A percentile compares a stretch with the other conserved stretches of the same genome.
phyloP scores from a whole-genome alignment of 2,329 filamentous ascomycete species.

The Fusarium phyllophilum region DNA sequence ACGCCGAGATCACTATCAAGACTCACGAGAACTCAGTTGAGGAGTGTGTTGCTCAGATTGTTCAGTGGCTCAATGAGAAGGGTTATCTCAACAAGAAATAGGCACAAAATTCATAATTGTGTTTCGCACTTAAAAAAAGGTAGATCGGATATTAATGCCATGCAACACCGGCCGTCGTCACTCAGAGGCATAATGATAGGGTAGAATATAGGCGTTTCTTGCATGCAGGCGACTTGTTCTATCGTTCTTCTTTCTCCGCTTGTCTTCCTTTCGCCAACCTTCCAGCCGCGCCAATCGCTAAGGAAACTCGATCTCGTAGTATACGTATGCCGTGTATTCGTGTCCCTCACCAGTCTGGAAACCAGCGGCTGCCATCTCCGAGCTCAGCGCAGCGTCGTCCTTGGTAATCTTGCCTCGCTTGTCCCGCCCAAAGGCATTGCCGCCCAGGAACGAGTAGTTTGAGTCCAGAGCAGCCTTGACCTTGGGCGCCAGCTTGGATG shows the following conservation, averaged over 20 bases:
- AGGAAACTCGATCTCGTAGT: constrained; percentile 90
- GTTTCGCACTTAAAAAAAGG: constrained; percentile 29
- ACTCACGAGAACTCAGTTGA: constrained; percentile 86
- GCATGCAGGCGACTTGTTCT: constrained; percentile 36
- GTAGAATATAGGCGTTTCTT: constrained; percentile 46
- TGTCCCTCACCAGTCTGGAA: constrained; percentile 73
- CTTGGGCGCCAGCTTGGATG: constrained; percentile 82
- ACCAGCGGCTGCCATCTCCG: constrained; percentile 84
- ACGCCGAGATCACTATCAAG: constrained; percentile 87
- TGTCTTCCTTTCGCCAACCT: not conserved
- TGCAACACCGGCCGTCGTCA: constrained; percentile 37
- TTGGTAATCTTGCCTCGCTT: constrained; percentile 93
- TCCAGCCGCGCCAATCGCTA: constrained; percentile 29
- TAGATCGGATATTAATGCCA: constrained; percentile 44
- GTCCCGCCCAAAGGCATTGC: constrained; percentile 92
- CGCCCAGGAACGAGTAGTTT: constrained; percentile 89
- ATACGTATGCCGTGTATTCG: constrained; percentile 96
- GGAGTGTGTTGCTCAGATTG: constrained; percentile 88
- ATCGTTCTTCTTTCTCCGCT: constrained; percentile 9
- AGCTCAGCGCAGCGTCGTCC: constrained; percentile 82
- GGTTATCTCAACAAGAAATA: constrained; percentile 56
- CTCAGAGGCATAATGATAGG: constrained; percentile 36
- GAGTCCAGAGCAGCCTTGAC: constrained; percentile 82
- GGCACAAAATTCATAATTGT: constrained; percentile 23
- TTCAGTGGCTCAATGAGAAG: constrained; percentile 78